Base-by-base conservation (phyloP, 23 red algal species). In the Cyanidium caldarium region DNA sequence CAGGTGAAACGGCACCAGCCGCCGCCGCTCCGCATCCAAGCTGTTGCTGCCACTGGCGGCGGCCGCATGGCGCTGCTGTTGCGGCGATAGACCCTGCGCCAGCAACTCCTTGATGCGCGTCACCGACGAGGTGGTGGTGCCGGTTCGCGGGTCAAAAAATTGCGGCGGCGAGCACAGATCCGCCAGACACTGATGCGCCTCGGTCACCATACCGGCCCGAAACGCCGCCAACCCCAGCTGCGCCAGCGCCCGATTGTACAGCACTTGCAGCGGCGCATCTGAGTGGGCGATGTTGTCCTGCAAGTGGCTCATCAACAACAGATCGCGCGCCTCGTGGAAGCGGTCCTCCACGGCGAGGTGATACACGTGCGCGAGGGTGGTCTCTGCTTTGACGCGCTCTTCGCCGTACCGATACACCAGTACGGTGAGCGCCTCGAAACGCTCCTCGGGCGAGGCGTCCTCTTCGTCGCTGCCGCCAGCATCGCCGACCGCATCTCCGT, bases 191-290 rank as follows among this genome's bases (percentile, higher is more conserved):
- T 46, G 67, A 46, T 87, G 83, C 5, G 84, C 72, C 51, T 98
- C 92, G 61, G 68, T 70, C 0, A 80, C 72, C 65, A 85, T 78
- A 2, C 92, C 92, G 0, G 71, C 67, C 37, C 92, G 84, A 65
- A 98, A 98, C 19, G 92, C 92, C 67, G 84, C 88, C 72, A 98
- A 77, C 34, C 92, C 92, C 38, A 98, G 78, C 78, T 98, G 92
- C 23, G 92, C 79, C 92, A 98, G 87, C 13, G 92, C 67, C n/a
- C 92, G 79, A 43, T 98, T 98, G 75, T 87, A 98, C 68, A 88
- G 72, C 19, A 98, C 80, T 36, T 88, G 84, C 17, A 98, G 40
- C 19, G 79, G 72, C 30, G 88, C 51, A 38, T 98, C 92, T 42
- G 72, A 45, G 5, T 77, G 69, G 13, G 38, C 35, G 68, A 98